phyloP scores from a whole-genome alignment of 331 rosid genomes.

The Saraca asoca region DNA sequence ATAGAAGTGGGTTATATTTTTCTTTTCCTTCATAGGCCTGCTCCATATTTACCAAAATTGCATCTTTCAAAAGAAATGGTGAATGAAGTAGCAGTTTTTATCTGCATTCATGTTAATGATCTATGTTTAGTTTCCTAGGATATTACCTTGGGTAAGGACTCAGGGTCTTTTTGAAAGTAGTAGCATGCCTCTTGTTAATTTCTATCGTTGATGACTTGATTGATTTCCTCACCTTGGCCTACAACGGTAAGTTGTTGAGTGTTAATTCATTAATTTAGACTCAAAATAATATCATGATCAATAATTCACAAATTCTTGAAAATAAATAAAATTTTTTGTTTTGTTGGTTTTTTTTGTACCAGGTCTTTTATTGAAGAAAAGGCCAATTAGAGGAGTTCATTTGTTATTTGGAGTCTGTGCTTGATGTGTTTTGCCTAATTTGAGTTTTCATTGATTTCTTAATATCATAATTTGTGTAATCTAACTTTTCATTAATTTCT shows the following conservation, averaged over 20 bases:
- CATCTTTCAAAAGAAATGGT: constrained; percentile 81
- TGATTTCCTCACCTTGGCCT: constrained; percentile 79
- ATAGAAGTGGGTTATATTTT: background rate
- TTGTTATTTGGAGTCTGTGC: too few species aligned
- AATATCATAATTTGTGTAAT: too few species aligned
- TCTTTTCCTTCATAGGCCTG: constrained; percentile 61
- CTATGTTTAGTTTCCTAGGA: constrained; percentile 71
- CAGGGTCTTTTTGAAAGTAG: constrained; percentile 81
- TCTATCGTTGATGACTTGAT: constrained; percentile 75
- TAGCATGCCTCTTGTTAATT: constrained; percentile 62
- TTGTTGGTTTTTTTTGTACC: constrained; percentile 38
- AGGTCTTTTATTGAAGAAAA: too few species aligned
- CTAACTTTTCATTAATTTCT: too few species aligned
- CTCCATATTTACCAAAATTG: constrained; percentile 88
- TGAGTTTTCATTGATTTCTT: too few species aligned
- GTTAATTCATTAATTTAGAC: constrained; percentile 12
- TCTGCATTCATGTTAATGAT: constrained; percentile 55
- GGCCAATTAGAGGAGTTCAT: too few species aligned
- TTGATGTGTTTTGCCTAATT: too few species aligned
- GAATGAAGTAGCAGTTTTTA: constrained; percentile 57
- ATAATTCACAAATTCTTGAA: constrained; percentile 8
- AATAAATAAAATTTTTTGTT: constrained; percentile 26
- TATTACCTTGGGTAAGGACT: constrained; percentile 74
- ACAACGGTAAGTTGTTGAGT: constrained; percentile 59
- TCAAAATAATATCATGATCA: background rate